Base-by-base conservation (phyloP, 352 stramenopile genomes). In the Lagenidium giganteum region DNA sequence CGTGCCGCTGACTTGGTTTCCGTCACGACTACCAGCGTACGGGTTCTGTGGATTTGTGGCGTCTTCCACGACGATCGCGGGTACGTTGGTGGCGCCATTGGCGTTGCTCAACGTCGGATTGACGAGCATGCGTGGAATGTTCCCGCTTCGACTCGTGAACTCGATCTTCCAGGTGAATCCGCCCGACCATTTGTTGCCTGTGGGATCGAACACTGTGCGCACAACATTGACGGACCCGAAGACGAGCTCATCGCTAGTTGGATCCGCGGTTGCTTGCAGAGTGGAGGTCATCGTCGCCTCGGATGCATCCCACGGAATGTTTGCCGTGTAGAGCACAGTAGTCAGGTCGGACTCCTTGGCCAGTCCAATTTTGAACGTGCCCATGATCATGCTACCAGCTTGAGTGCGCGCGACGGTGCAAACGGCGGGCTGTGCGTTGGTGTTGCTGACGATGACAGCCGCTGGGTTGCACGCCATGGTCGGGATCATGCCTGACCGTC, bases 81-180 rank as follows among this genome's bases (percentile, higher is more conserved):
- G 69, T 7, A 18, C 42, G 0, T 33, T 30, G 16, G 39, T 55
- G 0, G 52, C 33, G 16, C 26, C 23, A 23, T 73, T 47, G 1
- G 63, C 44, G 28, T 75, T 75, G 0, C 34, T 18, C 0, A 83
- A 52, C 5, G 52, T 33, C 2, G 8, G 22, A 17, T 59, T 49
- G 5, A 66, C 51, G 2, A 34, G 60, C 67, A 97, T 84, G 16
- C 44, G 79, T 3, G 90, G 93, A 37, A 97, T 85, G 51, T 97
- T 76, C 57, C 87, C 73, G 2, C 75, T 66, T 1, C 83, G 65
- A 35, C 62, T 79, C 2, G 69, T 74, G 44, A 98, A 98, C 17
- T 91, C 96, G 45, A 98, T 88, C 20, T 83, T 79, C 93, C 93
- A 98, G 18, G 80, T 84, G 49, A 96, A 98, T 3, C 89, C 87